phyloP scores from a whole-genome alignment of 2,329 filamentous ascomycete genomes.

The Xylariaceae sp. region DNA sequence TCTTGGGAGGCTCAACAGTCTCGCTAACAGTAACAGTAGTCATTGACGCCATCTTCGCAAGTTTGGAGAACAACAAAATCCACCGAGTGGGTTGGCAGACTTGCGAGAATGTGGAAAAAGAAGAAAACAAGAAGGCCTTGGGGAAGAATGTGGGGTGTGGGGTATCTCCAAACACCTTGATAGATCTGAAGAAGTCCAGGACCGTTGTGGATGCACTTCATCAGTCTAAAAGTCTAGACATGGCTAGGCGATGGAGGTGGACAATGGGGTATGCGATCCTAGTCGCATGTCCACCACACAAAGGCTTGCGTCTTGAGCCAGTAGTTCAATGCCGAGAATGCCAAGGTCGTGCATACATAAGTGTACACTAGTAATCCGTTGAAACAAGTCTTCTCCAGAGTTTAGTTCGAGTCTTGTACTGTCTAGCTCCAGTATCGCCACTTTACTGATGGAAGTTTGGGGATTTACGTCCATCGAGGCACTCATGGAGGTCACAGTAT shows the following conservation, averaged over 20 bases:
- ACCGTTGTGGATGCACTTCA: neutral
- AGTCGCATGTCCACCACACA: too few species aligned
- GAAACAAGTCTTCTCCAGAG: too few species aligned
- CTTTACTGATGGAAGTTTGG: too few species aligned
- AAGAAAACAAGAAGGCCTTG: constrained; percentile 7
- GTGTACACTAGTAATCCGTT: too few species aligned
- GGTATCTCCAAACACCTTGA: constrained; percentile 11
- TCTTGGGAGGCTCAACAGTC: constrained; percentile 22
- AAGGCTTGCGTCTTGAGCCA: too few species aligned
- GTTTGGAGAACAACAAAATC: neutral
- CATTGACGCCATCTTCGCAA: constrained; percentile 17
- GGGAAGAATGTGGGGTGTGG: constrained; percentile 13
- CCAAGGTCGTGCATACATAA: too few species aligned
- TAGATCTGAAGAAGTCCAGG: neutral
- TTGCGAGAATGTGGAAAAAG: neutral
- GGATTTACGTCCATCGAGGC: too few species aligned
- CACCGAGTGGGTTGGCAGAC: too few species aligned
- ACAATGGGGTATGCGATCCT: neutral
- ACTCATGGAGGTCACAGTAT: too few species aligned
- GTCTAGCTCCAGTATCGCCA: too few species aligned
- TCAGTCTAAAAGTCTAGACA: neutral
- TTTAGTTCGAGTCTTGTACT: too few species aligned
- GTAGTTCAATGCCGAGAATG: too few species aligned
- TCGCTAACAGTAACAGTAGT: constrained; percentile 8
- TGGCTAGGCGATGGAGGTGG: neutral